Conservation (phyloP, 2,329 filamentous ascomycete species). For the Xylariaceae sp. region DNA sequence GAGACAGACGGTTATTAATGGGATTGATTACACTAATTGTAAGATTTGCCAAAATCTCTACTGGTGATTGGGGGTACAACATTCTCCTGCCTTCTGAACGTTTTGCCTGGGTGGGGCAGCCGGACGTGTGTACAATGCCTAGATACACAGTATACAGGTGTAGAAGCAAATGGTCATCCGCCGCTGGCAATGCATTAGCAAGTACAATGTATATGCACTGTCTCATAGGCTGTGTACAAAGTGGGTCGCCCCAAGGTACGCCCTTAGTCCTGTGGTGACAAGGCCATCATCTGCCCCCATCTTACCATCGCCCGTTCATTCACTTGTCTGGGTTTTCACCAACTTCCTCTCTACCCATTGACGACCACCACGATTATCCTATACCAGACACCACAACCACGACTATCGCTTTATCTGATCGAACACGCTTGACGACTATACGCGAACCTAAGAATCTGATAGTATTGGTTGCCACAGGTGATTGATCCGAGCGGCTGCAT, state of each 20-base stretch:
- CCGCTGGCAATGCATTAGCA: not conserved
- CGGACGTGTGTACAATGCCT: too few species aligned
- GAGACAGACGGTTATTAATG: too few species aligned
- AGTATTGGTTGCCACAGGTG: constrained; percentile 7
- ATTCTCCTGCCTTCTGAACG: too few species aligned
- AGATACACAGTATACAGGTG: too few species aligned
- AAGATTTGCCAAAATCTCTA: too few species aligned
- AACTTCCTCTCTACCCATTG: constrained; percentile 7
- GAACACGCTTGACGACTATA: constrained; percentile 1
- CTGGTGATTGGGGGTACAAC: too few species aligned
- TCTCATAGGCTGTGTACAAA: not conserved
- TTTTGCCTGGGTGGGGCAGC: too few species aligned
- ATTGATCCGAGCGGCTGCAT: constrained; percentile 28
- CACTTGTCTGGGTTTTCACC: constrained; percentile 15
- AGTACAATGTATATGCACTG: not conserved
- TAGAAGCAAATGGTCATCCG: too few species aligned
- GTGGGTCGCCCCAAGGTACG: not conserved
- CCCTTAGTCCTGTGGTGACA: constrained; percentile 7
- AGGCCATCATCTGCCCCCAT: constrained; percentile 20
- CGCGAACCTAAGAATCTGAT: constrained; percentile 2
- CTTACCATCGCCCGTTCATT: constrained; percentile 1
- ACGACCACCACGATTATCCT: not conserved
- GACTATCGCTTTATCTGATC: not conserved
- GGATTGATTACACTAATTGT: too few species aligned
- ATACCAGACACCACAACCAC: constrained; percentile 2